Conservation (phyloP, 371 early-diverging fungal genomes). For the Caulochytrium protostelioides region DNA sequence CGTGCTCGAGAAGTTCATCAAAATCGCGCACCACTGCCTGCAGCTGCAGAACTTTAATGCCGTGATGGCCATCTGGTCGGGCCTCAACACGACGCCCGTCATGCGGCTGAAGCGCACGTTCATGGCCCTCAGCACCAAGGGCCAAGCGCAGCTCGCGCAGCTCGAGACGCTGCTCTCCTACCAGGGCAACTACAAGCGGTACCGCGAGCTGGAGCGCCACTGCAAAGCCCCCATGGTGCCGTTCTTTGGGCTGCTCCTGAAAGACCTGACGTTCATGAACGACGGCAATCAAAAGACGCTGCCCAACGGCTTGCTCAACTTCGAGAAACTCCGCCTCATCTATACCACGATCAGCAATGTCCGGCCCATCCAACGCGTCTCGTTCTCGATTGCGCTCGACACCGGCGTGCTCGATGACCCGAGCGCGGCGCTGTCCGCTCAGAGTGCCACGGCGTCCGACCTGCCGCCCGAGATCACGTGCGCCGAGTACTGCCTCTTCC, state of each 20-base stretch:
- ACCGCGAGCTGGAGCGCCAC: constrained; percentile 2
- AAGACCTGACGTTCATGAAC: constrained; percentile 16
- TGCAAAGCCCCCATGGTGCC: constrained; percentile 8
- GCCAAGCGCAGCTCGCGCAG: constrained; percentile 4
- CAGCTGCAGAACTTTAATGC: constrained; percentile 11
- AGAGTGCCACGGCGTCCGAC: too few relatives aligned
- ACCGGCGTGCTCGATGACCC: too few relatives aligned
- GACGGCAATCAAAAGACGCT: constrained; percentile 13
- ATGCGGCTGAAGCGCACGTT: constrained; percentile 13
- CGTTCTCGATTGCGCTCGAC: neutral
- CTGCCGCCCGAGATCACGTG: too few relatives aligned
- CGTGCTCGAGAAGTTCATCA: constrained; percentile 14
- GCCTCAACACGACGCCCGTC: constrained; percentile 13
- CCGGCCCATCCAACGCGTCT: constrained; percentile 2
- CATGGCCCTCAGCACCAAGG: constrained; percentile 1
- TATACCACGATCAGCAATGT: constrained; percentile 2
- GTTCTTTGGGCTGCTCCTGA: constrained; percentile 16
- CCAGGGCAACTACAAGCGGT: constrained; percentile 10
- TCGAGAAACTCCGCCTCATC: constrained; percentile 8
- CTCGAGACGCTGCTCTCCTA: constrained; percentile 10
- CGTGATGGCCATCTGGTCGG: constrained; percentile 15
- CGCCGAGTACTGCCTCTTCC: too few relatives aligned
- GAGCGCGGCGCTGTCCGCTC: too few relatives aligned
- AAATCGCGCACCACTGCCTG: constrained; percentile 8
- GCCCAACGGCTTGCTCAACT: constrained; percentile 10